Base-by-base conservation (phyloP, 495 filamentous ascomycete species). In the Penicillium robsamsonii region DNA sequence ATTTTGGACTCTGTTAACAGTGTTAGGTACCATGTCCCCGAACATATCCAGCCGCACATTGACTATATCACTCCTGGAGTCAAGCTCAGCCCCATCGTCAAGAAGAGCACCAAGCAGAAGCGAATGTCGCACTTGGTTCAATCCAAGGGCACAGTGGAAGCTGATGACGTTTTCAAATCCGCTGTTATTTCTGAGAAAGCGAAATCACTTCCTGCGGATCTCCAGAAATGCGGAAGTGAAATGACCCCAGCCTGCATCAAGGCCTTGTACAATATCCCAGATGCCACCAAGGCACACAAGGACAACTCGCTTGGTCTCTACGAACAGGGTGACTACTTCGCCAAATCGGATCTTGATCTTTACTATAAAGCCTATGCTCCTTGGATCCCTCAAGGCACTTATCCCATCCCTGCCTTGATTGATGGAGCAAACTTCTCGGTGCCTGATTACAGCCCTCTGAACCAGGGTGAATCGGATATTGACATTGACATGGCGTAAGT, bases 61-160 rank as follows among this genome's bases (percentile, higher is more conserved):
- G 84, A 87, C 65, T 84, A 81, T 55, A 79, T 85, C 41, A 85
- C 76, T 0, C 81, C 83, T 0, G 81, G 81, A 4, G 67, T 86
- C 56, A 81, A 76, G 53, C 60, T 80, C 15, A 72, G 50, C n/a
- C 53, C 53, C 22, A 52, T 63, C 8, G 41, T 59, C 24, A 68
- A 71, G 66, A 64, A 63, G 46, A 59, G 42, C 38, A 64, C 44
- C 13, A 59, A 63, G 37, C 53, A 35, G 1, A 67, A 68, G 53
- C 58, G 65, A 0, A 54, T 53, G 12, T 68, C 65, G 1, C 54
- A 68, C n/a, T 41, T 68, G 46, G 46, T 31, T 18, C 52, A 56
- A n/a, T 41, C 44, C 27, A 61, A 60, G 45, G 41, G 57, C 5
- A 56, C 40, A 51, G 18, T 47, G 7, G 43, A 53, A 46, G 38